A percentile compares a stretch with the other conserved stretches of the same genome.
Evolutionary conservation across 495 filamentous ascomycete genomes (phyloP).

Genomic region (Lichenothelia convexa): DNA sequence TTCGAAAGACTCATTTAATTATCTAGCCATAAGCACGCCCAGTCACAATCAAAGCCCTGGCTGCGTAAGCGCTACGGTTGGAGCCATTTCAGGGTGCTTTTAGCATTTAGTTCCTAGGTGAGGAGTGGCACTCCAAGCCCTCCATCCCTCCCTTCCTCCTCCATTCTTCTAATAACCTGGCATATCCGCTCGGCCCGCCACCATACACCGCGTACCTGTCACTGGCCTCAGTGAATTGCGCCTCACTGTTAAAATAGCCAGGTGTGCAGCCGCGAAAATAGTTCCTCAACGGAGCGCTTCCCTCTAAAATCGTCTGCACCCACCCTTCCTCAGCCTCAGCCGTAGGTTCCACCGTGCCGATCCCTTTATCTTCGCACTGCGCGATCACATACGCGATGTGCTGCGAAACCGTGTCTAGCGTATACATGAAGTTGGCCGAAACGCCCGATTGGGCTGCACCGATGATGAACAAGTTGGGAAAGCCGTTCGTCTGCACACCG

Average conservation of each 20-base stretch:
- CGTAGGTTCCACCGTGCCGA: constrained; percentile 25
- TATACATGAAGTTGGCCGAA: constrained; percentile 25
- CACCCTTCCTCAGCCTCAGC: constrained; percentile 28
- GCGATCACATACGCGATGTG: constrained; percentile 31
- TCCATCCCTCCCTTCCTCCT: no score
- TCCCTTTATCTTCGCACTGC: constrained; percentile 20
- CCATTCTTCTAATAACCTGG: no score
- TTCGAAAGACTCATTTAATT: no score
- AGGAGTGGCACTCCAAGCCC: no score
- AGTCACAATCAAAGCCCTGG: no score
- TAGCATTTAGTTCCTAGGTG: no score
- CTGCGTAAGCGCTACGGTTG: no score
- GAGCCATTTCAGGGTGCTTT: no score
- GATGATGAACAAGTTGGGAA: constrained; percentile 36
- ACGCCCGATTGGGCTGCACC: constrained; percentile 22
- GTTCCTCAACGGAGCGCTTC: constrained; percentile 21
- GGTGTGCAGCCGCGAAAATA: constrained; percentile 36
- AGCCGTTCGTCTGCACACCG: constrained; percentile 25
- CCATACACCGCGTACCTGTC: no score
- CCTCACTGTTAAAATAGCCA: constrained; percentile 35
- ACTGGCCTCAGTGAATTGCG: no score
- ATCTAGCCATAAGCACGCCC: no score
- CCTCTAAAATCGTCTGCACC: constrained; percentile 23
- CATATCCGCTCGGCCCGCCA: no score
- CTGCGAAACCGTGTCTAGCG: constrained; percentile 21